Conservation (phyloP, 2,329 filamentous ascomycete genomes). For the Didymella arachidicola region DNA sequence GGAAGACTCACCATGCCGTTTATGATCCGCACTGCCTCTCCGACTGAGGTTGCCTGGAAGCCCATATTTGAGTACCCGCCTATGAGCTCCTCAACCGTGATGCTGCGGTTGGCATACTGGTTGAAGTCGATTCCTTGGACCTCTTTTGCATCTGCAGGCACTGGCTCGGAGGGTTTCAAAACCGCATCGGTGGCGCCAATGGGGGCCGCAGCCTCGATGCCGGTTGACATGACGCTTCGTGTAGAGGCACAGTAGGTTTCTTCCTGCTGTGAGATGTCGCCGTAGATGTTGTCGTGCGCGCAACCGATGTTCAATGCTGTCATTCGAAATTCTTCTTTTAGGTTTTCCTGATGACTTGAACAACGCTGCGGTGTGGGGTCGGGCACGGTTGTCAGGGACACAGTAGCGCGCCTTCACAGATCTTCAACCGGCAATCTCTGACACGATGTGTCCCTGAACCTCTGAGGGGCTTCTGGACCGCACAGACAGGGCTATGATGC, state of each 20-base stretch:
- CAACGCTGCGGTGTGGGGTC: not conserved
- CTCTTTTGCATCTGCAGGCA: conserved; percentile 78
- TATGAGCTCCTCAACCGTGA: conserved; percentile 86
- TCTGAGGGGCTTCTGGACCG: not conserved
- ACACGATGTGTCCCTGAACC: conserved; percentile 1
- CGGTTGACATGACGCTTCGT: conserved; percentile 31
- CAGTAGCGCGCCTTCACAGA: conserved; percentile 1
- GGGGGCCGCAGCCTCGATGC: conserved; percentile 48
- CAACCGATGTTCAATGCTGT: conserved; percentile 1
- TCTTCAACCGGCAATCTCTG: conserved; percentile 1
- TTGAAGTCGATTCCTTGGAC: conserved; percentile 95
- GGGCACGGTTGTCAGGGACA: not conserved
- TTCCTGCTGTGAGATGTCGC: conserved; percentile 5
- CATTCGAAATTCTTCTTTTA: not conserved
- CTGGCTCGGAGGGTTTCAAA: conserved; percentile 80
- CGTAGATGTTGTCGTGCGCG: conserved; percentile 10
- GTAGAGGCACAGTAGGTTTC: conserved; percentile 6
- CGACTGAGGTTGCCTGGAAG: conserved; percentile 81
- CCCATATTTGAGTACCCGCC: conserved; percentile 86
- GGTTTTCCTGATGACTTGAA: conserved; percentile 4
- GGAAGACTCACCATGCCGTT: conserved; percentile 81
- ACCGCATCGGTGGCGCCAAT: conserved; percentile 74
- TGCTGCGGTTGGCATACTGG: conserved; percentile 73
- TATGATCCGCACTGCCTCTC: conserved; percentile 88
- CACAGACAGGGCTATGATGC: not conserved